Conservation (phyloP, 1,284 basidiomycete genomes). For the Moniliophthora roreri region DNA sequence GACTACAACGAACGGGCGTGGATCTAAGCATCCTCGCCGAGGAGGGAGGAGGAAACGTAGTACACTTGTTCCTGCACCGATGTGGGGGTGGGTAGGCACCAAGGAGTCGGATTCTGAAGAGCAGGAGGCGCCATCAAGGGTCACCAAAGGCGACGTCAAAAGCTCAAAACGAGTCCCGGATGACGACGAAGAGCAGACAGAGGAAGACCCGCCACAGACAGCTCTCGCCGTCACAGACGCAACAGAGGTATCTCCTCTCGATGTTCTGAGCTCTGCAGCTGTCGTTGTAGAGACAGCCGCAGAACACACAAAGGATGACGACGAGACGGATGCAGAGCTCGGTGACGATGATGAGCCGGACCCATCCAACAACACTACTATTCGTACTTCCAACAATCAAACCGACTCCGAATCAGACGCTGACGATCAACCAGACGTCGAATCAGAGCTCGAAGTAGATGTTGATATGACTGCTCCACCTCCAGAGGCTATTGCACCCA, state of each 20-base stretch:
- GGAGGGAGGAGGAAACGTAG: slow-evolving; percentile 57
- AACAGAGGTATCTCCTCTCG: slow-evolving; percentile 9
- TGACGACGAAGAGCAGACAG: not conserved
- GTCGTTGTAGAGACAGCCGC: slow-evolving; percentile 2
- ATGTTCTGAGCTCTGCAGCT: slow-evolving; percentile 15
- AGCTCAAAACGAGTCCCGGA: too few relatives aligned
- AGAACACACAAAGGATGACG: slow-evolving; percentile 5
- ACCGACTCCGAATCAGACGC: slow-evolving; percentile 1
- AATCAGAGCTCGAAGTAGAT: slow-evolving; percentile 7
- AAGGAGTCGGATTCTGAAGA: slow-evolving; percentile 51
- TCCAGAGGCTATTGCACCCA: not conserved
- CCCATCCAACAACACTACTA: slow-evolving; percentile 1
- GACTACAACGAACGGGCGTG: slow-evolving; percentile 1
- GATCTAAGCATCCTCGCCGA: slow-evolving; percentile 23
- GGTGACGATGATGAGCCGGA: slow-evolving; percentile 16
- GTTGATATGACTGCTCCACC: slow-evolving; percentile 3
- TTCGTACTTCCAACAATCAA: not conserved
- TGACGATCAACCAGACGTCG: slow-evolving; percentile 1
- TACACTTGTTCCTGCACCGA: slow-evolving; percentile 67
- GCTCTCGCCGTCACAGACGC: not conserved
- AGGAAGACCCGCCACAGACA: not conserved
- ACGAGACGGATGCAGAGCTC: not conserved
- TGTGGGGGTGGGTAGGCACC: slow-evolving; percentile 75
- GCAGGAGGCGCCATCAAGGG: slow-evolving; percentile 33
- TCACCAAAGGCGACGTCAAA: slow-evolving; percentile 17